These are phyloP conservation scores for Gymnopilus junonius DNA, from an alignment of 768 basidiomycete genomes.

Conservation along the genomic window DNA sequence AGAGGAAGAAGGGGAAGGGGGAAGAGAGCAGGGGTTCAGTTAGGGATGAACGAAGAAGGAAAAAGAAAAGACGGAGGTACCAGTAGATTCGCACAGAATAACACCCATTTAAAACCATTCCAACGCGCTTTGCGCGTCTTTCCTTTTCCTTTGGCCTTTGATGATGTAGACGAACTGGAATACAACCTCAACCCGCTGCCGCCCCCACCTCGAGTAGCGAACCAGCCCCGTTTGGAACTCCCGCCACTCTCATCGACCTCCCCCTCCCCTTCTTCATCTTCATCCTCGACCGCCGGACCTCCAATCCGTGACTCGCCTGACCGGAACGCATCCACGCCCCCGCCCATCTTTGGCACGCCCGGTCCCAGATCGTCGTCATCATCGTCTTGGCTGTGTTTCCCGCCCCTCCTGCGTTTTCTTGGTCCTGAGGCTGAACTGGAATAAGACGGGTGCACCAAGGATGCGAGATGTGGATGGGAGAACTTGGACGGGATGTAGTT, in stretches of 20 bases:
- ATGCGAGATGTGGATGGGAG: slow-evolving; percentile 21
- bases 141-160: not conserved
- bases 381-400: slow-evolving; percentile 25
- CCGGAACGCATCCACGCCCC: slow-evolving; percentile 73
- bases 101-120: slow-evolving; percentile 85
- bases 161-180: not conserved
- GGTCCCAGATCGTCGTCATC: slow-evolving; percentile 8
- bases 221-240: not conserved
- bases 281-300: slow-evolving; percentile 28
- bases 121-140: slow-evolving; percentile 49
- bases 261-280: slow-evolving; percentile 16
- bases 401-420: not conserved
- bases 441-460: not conserved
- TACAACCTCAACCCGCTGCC: not conserved
- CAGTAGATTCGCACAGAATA: slow-evolving; percentile 68
- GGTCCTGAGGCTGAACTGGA: not conserved
- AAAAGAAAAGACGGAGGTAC: slow-evolving; percentile 26
- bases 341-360: slow-evolving; percentile 63
- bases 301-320: slow-evolving; percentile 57
- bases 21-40: too few relatives aligned
- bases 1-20: not conserved
- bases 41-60: not conserved
- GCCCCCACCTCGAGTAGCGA: not conserved
- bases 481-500: slow-evolving; percentile 34
- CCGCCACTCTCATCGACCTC: slow-evolving; percentile 6